Evolutionary conservation across 352 stramenopile genomes (phyloP), one percentile per base, ranked within the genome.

Genomic region (Phytophthora tentaculata): DNA sequence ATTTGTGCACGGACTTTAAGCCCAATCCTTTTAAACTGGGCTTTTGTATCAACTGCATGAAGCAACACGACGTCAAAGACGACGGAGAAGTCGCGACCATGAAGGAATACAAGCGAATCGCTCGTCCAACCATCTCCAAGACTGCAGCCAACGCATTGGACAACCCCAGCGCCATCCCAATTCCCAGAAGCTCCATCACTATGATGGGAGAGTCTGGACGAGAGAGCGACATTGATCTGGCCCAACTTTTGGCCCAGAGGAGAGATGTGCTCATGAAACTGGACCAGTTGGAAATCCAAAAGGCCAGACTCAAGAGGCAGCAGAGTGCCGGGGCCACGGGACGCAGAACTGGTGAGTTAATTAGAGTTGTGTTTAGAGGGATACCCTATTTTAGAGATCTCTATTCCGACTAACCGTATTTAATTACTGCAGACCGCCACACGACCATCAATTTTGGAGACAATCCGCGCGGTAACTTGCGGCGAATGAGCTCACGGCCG

Each of bases 41-140:
- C 6, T 96, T 95, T 63, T 96, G 88, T 68, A 86, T 96, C 62
- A 96, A 96, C 72, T 96, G 88, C 72, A 88, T 94, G 76, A 95
- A 95, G 68, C 88, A 96, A 64, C 88, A 96, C 74, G 86, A 96
- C 41, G 85, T 94, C 14, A 88, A 77, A 45, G 81, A 83, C 9
- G 80, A 82, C 49, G 88, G 88, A 17, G 80, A 86, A 58, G 84
- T 93, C 10, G 80, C 74, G 14, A 64, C 68, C 10, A 80, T 77
- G 64, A 94, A 94, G 56, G 82, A 91, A 48, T 96, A 94, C 76
- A 96, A 93, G 62, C 89, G 90, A 56, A 95, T 95, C 39, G 77
- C 83, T 10, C 73, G 86, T 7, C 86, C 86, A 3, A 77, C 75
- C n/a, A 81, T 90, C 16, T 78, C 84, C 23, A 92, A 90, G 73